Evolutionary conservation across 768 basidiomycete genomes (phyloP).

Genomic region (Leccinum boreale): DNA sequence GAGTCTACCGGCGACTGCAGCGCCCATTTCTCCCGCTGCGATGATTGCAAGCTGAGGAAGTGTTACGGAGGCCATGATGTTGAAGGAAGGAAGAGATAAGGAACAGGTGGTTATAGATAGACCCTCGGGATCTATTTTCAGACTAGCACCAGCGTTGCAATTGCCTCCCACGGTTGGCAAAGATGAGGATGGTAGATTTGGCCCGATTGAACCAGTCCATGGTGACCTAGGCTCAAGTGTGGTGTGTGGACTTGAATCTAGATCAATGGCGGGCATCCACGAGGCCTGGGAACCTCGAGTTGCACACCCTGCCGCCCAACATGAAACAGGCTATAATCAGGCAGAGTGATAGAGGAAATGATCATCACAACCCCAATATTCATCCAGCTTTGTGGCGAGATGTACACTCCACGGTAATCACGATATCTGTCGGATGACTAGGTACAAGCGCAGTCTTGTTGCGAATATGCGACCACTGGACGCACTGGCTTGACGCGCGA

Average conservation of each 20-base stretch:
- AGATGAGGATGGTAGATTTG: not conserved
- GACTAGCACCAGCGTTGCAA: not conserved
- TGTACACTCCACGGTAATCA: not conserved
- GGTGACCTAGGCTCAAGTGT: not conserved
- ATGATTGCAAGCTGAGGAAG: constrained; percentile 43
- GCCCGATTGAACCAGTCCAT: not conserved
- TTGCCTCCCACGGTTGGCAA: not conserved
- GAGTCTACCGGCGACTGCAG: constrained; percentile 50
- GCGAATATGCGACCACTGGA: not conserved
- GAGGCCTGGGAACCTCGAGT: constrained; percentile 9
- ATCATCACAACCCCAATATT: constrained; percentile 2
- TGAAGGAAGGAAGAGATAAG: constrained; percentile 5
- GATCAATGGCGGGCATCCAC: constrained; percentile 12
- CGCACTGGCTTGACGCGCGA: not conserved
- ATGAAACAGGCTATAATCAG: constrained; percentile 1
- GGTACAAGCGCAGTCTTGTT: not conserved
- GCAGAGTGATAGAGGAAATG: not conserved
- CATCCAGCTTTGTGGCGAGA: not conserved
- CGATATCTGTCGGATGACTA: not conserved
- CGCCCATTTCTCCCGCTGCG: constrained; percentile 59
- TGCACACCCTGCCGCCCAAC: constrained; percentile 4
- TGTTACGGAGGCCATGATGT: constrained; percentile 12
- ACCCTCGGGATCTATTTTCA: constrained; percentile 8
- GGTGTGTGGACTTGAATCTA: constrained; percentile 16
- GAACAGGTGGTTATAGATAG: constrained; percentile 6